Evolutionary conservation across 2,329 filamentous ascomycete species (phyloP).

Genomic region (Orbilia ellipsospora): DNA sequence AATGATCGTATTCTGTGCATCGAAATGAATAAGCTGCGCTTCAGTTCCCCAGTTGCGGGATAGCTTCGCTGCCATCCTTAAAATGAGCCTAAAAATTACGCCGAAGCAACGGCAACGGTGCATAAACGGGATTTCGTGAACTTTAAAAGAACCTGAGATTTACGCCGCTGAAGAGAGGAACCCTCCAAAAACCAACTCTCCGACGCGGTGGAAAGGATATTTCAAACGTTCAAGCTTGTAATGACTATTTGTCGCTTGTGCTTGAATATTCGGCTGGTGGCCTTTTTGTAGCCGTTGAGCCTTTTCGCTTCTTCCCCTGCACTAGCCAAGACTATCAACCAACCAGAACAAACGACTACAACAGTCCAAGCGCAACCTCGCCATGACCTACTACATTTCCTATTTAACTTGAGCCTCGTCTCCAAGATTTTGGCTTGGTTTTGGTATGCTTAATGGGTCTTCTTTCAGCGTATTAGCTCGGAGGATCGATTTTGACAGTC

Average conservation of each 20-base stretch:
- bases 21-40: too few species aligned
- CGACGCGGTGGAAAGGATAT: conserved; percentile 22
- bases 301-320: conserved; percentile 15
- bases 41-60: too few species aligned
- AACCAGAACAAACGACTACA: conserved; percentile 4
- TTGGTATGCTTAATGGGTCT: too few species aligned
- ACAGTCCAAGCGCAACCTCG: conserved; percentile 19
- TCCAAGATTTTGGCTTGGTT: conserved; percentile 21
- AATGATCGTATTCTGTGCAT: too few species aligned
- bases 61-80: too few species aligned
- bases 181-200: conserved; percentile 16
- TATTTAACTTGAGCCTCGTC: conserved; percentile 13
- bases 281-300: neutral
- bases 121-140: too few species aligned
- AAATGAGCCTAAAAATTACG: too few species aligned
- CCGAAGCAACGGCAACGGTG: too few species aligned
- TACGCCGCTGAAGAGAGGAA: neutral
- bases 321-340: conserved; percentile 6
- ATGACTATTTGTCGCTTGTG: conserved; percentile 23
- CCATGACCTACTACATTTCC: conserved; percentile 35
- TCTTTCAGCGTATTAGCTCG: neutral
- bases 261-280: conserved; percentile 19
- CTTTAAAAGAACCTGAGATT: too few species aligned
- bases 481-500: conserved; percentile 1
- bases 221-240: conserved; percentile 24